Base-by-base conservation (phyloP, 495 filamentous ascomycete genomes). In the Tuber microsphaerosporum region DNA sequence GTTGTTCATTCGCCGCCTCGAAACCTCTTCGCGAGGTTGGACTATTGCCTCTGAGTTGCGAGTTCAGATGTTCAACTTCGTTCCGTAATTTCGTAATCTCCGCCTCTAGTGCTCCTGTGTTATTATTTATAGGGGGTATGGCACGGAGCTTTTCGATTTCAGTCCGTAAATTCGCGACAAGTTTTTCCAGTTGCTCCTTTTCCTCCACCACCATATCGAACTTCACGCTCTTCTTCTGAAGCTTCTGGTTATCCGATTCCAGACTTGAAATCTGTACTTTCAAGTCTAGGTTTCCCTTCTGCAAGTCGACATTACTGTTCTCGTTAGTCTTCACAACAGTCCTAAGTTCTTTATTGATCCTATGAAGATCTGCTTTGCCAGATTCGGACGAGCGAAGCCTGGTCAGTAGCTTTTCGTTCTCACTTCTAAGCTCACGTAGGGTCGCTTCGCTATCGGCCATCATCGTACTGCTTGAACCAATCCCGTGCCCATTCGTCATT, bases 251-350 rank as follows among this genome's bases (percentile, higher is more conserved):
- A 39, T 81, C 73, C 48, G 71, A 44, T 68, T 78, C 73, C 26
- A 81, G 71, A 43, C 34, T 43, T 9, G 73, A 75, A 22, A 78
- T 79, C 73, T 78, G 73, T 22, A 73, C 70, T 26, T 75, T 68
- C 46, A 77, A 65, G 19, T 81, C 79, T 26, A 78, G 42, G 48
- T 81, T 81, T 76, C 73, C 78, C 43, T 73, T 81, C 73, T 75
- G 76, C 70, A 75, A 69, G 44, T 75, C 76, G 61, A 81, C 75
- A 39, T 81, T 81, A 74, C 75, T 74, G 75, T 81, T 74, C 72
- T 81, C 75, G 71, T 81, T 81, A 75, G 80, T 81, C 72, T 75
- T 75, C 31, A 75, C 73, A 41, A 75, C 70, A 39, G 72, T 78
- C 69, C 61, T 81, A 45, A 75, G 71, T 19, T 75, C 71, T 43